Base-by-base conservation (phyloP, 108 stramenopile genomes). In the Cyclostephanos tholiformis region DNA sequence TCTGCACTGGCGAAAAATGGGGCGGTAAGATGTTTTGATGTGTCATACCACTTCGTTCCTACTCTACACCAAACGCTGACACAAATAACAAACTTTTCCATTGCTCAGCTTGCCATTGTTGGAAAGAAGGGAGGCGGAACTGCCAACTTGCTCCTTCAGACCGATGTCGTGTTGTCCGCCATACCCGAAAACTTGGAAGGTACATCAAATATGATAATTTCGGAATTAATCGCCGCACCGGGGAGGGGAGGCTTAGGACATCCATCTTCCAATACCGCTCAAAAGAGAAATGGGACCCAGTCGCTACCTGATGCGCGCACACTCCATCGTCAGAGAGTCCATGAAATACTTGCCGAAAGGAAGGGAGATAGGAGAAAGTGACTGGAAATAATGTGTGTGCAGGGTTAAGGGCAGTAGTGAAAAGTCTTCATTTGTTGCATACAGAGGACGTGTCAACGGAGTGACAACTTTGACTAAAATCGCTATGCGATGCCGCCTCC, bases 71-170 rank as follows among this genome's bases (percentile, higher is more conserved):
- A 43, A 1, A 25, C 13, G 46, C 43, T 23, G 14, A 23, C 29
- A 0, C 19, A 2, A 0, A 16, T 53, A 23, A 44, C 23, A 38
- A 46, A 13, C 53, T 38, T 72, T 35, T 11, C 26, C 12, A 8
- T 62, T 6, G 36, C 41, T 29, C 72, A 74, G 76, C 76, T 76
- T n/a, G 48, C 70, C 27, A 63, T 76, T 14, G 65, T 44, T 22
- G 76, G 76, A 55, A 69, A 29, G 48, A 64, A 64, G 43, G 76
- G 76, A 35, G 76, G 76, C 3, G 65, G 43, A 46, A 43, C 69
- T 43, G 76, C 69, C 30, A 70, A 70, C 22, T 23, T 46, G 22
- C 56, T 77, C 14, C 65, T 71, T 48, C 70, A 72, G 61, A 70
- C 76, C 16, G 39, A 71, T 56, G 30, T 70, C n/a, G 63, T 43